Percentiles rank a stretch among this genome's conserved stretches.
Conservation (phyloP, 129 eudicot species). For the Chrysanthemum lavandulifolium region DNA sequence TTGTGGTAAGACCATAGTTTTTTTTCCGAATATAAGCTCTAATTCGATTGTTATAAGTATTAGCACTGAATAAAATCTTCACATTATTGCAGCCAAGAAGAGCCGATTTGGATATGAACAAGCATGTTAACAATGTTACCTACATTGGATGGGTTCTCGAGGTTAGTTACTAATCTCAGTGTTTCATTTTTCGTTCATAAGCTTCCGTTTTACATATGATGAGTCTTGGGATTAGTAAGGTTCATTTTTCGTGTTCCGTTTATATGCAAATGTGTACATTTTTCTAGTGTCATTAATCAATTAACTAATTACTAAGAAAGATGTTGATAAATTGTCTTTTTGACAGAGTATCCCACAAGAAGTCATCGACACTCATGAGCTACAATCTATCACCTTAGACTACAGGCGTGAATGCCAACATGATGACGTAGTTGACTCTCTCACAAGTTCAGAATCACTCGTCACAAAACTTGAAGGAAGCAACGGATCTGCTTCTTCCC, state of each 20-base stretch:
- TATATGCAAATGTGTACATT: neutral
- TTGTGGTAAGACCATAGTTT: constrained; percentile 55
- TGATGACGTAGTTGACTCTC: constrained; percentile 84
- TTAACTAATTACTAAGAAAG: neutral
- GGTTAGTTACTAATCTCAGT: constrained; percentile 39
- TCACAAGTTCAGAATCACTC: constrained; percentile 56
- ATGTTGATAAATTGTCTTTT: neutral
- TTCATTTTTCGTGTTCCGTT: constrained; percentile 7
- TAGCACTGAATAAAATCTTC: neutral
- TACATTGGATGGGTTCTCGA: constrained; percentile 95
- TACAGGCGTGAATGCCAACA: constrained; percentile 92
- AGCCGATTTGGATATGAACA: constrained; percentile 97
- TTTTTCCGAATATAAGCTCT: neutral
- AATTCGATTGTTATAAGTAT: constrained; percentile 8
- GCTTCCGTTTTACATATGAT: neutral
- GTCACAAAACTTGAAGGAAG: constrained; percentile 37
- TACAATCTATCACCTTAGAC: constrained; percentile 83
- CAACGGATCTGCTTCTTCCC: constrained; percentile 49
- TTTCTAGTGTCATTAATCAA: neutral
- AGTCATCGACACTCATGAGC: constrained; percentile 75
- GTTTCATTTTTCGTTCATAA: neutral
- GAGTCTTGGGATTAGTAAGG: neutral
- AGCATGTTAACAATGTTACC: constrained; percentile 93
- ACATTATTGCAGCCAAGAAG: constrained; percentile 68
- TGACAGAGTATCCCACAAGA: constrained; percentile 91